Conservation (phyloP, 176 grass and related monocot species). For the Panicum miliaceum region DNA sequence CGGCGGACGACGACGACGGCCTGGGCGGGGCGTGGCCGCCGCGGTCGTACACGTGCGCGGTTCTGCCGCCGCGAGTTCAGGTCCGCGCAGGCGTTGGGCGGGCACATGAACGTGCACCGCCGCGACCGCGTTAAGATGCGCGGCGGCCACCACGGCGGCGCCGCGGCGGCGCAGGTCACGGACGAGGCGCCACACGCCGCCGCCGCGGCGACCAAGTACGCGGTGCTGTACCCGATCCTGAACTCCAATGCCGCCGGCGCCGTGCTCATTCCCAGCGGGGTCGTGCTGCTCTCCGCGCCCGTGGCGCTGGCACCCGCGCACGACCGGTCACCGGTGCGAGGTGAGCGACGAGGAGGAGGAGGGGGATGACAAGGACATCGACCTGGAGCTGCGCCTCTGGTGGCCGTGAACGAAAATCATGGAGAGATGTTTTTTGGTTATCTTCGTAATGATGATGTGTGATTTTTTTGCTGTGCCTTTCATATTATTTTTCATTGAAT, state of each 20-base stretch:
- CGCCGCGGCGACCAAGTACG: constrained; percentile 33
- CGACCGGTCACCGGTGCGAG: constrained; percentile 37
- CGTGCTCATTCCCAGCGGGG: constrained; percentile 44
- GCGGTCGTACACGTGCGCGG: constrained; percentile 60
- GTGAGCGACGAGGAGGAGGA: constrained; percentile 24
- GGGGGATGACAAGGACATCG: constrained; percentile 42
- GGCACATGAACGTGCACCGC: constrained; percentile 81
- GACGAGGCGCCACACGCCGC: no score
- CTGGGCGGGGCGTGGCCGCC: constrained; percentile 52
- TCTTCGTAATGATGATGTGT: constrained; percentile 38
- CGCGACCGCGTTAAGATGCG: constrained; percentile 65
- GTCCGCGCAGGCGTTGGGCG: constrained; percentile 65
- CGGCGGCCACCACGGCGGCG: no score
- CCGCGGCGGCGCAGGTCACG: no score
- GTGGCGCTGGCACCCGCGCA: not conserved
- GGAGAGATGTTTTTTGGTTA: constrained; percentile 8
- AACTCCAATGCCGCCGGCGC: constrained; percentile 45
- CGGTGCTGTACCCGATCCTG: constrained; percentile 52
- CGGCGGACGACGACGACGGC: constrained; percentile 42
- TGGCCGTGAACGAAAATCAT: constrained; percentile 44
- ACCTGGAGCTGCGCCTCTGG: constrained; percentile 69
- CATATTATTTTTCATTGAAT: constrained; percentile 39
- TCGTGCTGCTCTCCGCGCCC: constrained; percentile 38
- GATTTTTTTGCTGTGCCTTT: constrained; percentile 36
- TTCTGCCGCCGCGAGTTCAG: constrained; percentile 72